phyloP scores from a whole-genome alignment of 2,329 filamentous ascomycete genomes.

The Verticillium alfalfae region DNA sequence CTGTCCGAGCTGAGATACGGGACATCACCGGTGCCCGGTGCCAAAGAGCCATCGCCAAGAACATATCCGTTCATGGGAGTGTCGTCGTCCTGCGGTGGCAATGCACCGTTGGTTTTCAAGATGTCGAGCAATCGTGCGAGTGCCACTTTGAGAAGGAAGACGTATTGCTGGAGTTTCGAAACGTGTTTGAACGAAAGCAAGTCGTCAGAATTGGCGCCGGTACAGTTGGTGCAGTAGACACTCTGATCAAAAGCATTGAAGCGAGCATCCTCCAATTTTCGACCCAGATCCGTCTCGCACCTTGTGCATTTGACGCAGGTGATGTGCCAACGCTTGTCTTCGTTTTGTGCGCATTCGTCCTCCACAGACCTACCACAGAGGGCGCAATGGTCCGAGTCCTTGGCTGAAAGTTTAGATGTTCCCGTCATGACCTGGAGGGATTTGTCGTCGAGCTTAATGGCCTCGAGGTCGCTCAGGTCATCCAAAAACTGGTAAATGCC shows the following conservation, averaged over 20 bases:
- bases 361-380: slow-evolving; percentile 84
- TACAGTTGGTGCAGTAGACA: slow-evolving; percentile 67
- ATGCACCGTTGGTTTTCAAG: slow-evolving; percentile 72
- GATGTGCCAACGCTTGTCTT: slow-evolving; percentile 77
- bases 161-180: slow-evolving; percentile 86
- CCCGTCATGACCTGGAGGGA: slow-evolving; percentile 61
- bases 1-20: slow-evolving; percentile 56
- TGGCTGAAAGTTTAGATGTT: slow-evolving; percentile 62
- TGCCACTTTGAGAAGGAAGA: slow-evolving; percentile 87
- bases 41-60: slow-evolving; percentile 47
- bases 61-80: slow-evolving; percentile 62
- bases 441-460: slow-evolving; percentile 65
- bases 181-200: slow-evolving; percentile 61
- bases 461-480: slow-evolving; percentile 78
- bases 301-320: slow-evolving; percentile 73
- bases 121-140: slow-evolving; percentile 85
- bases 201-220: slow-evolving; percentile 47
- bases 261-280: slow-evolving; percentile 62
- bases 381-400: slow-evolving; percentile 79
- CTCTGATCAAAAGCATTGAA: slow-evolving; percentile 64
- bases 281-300: slow-evolving; percentile 60
- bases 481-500: slow-evolving; percentile 79
- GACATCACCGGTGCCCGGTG: slow-evolving; percentile 27
- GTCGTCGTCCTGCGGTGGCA: slow-evolving; percentile 72
- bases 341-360: slow-evolving; percentile 78